A percentile compares a stretch with the other conserved stretches of the same genome.
Evolutionary conservation across 345 rosid genomes (phyloP).

Genomic region (Melaleuca quinquenervia): DNA sequence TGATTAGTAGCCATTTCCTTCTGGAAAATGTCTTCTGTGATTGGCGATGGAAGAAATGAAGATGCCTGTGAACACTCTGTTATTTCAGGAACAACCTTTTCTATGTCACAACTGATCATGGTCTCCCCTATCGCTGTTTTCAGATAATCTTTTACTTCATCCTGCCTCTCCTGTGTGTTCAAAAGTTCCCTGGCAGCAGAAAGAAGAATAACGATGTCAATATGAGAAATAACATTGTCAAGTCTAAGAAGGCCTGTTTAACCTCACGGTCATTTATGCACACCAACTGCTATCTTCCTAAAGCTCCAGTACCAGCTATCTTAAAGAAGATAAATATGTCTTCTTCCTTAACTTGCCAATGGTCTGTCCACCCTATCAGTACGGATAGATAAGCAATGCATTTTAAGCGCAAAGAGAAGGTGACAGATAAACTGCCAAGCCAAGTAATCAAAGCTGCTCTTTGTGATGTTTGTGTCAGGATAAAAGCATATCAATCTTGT

Average conservation of each 20-base stretch:
- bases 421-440: neutral
- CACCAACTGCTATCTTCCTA: neutral
- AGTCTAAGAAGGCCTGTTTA: neutral
- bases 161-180: slow-evolving; percentile 60
- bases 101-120: slow-evolving; percentile 66
- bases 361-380: neutral
- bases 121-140: slow-evolving; percentile 40
- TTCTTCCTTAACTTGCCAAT: neutral
- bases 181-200: slow-evolving; percentile 58
- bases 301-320: neutral
- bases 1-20: slow-evolving; percentile 25
- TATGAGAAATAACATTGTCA: neutral
- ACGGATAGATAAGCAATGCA: neutral
- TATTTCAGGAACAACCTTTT: slow-evolving; percentile 62
- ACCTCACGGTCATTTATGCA: neutral
- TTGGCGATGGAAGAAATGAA: slow-evolving; percentile 50
- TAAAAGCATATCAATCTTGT: neutral
- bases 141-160: slow-evolving; percentile 36
- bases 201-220: neutral
- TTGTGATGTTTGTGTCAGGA: neutral
- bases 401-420: neutral
- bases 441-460: neutral
- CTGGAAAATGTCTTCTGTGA: slow-evolving; percentile 45
- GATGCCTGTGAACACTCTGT: slow-evolving; percentile 58
- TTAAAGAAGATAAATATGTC: neutral